These are phyloP conservation scores for Sarocladium oryzae DNA, from an alignment of 2,329 filamentous ascomycete genomes.

Conservation along the genomic window DNA sequence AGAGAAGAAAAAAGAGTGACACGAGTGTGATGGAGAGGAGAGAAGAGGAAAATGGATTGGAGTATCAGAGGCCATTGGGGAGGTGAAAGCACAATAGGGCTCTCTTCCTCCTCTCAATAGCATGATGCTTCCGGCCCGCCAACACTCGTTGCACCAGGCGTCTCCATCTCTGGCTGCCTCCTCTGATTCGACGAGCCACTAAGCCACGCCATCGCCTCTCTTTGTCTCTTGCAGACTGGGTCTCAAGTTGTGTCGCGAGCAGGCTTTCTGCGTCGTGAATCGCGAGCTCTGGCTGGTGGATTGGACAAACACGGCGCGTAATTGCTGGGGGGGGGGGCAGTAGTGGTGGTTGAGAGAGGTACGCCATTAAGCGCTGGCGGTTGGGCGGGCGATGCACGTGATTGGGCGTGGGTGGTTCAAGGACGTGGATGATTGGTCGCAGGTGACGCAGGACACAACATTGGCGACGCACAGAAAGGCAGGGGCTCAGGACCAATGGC, in stretches of 20 bases:
- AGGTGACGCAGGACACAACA: not conserved
- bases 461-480: not conserved
- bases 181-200: constrained; percentile 3
- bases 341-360: constrained; percentile 2
- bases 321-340: not conserved
- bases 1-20: not conserved
- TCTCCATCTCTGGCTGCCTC: not conserved
- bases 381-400: not conserved
- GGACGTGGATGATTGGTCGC: not conserved
- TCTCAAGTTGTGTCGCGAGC: not conserved
- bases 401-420: not conserved
- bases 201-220: not conserved
- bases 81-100: too few species aligned
- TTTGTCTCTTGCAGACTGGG: not conserved
- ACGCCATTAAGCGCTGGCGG: constrained; percentile 1
- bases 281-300: constrained; percentile 9
- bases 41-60: too few species aligned
- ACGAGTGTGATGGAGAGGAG: not conserved
- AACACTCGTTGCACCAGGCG: not conserved
- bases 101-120: not conserved
- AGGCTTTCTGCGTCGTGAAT: not conserved
- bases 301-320: not conserved
- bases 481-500: not conserved
- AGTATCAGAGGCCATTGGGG: too few species aligned
- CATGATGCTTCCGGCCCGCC: not conserved